Evolutionary conservation across 164 flowering plant species (phyloP).

Genomic region (Tinospora cordifolia): DNA sequence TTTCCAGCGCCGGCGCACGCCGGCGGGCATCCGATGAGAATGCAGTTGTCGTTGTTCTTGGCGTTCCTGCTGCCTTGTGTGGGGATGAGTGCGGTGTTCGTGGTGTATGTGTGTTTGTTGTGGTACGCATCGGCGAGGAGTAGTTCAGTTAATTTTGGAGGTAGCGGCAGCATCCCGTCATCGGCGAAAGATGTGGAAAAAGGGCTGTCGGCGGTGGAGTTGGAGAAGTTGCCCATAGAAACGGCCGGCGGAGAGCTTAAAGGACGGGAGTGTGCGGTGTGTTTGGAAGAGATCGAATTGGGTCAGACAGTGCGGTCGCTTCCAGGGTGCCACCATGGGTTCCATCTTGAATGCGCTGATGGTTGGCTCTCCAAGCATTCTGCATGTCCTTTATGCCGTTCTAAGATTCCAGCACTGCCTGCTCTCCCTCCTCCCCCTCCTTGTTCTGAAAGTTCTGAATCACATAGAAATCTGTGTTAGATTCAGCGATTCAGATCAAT

Average conservation of each 20-base stretch:
- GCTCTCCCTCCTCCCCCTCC: neutral
- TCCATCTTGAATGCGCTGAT: slow-evolving; percentile 52
- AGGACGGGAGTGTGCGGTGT: slow-evolving; percentile 53
- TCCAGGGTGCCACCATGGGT: slow-evolving; percentile 60
- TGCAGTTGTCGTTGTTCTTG: slow-evolving; percentile 39
- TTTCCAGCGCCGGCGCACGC: neutral
- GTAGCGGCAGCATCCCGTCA: neutral
- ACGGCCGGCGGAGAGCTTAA: slow-evolving; percentile 37
- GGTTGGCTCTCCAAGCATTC: slow-evolving; percentile 50
- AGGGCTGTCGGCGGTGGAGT: slow-evolving; percentile 44
- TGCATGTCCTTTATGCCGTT: slow-evolving; percentile 51
- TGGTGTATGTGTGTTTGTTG: slow-evolving; percentile 47
- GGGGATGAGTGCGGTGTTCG: slow-evolving; percentile 43
- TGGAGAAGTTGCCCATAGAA: slow-evolving; percentile 39
- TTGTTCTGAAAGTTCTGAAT: neutral
- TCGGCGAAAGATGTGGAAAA: neutral
- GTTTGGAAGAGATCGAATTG: slow-evolving; percentile 43
- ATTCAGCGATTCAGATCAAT: no score
- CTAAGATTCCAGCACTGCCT: slow-evolving; percentile 24
- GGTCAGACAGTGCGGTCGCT: slow-evolving; percentile 39
- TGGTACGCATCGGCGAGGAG: slow-evolving; percentile 31
- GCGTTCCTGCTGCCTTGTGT: slow-evolving; percentile 53
- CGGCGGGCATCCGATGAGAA: slow-evolving; percentile 7
- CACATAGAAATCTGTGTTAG: neutral
- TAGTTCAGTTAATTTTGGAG: neutral